Base-by-base conservation (phyloP, 2,329 filamentous ascomycete genomes). In the Mycosphaerella sp. region DNA sequence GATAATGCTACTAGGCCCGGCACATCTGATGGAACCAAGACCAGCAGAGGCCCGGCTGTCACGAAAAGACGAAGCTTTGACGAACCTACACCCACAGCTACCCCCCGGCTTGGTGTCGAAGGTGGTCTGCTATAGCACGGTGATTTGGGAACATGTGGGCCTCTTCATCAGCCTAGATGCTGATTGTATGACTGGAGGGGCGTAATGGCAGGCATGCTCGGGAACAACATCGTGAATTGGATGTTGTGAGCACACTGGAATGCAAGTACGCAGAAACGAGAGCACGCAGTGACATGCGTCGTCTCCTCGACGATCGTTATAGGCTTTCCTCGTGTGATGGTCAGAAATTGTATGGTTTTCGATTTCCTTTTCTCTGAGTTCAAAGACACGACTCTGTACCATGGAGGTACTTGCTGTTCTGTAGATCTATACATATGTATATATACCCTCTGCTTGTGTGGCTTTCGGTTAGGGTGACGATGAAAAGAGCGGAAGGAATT, bases 1-100 rank as follows among this genome's bases (percentile, higher is more conserved):
- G 59, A 64, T 36, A 56, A 64, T 51, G 41, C 48, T 43, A 60
- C 55, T 14, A 49, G 57, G 40, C 57, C 55, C 11, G 55, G 49
- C n/a, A 59, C 57, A n/a, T 45, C 47, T 26, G 49, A 56, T 34
- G 45, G 44, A 9, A 41, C 48, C n/a, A 55, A 47, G 31, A 45
- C 11, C n/a, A 51, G 48, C 40, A 51, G 32, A 17, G 26, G 31
- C 32, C 48, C 48, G 31, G 48, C 34, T 11, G 21, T 41, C 12
- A 36, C 41, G 17, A 42, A 31, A 38, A 43, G 32, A 34, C 32
- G 14, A 32, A 51, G 48, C 26, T 29, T 45, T 14, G 48, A 51
- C 17, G 48, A 51, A 7, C 14, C 40, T 21, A 51, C 48, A 36
- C 48, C 50, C 12, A 40, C 26, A 29, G 55, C 32, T 51, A 51